These are phyloP conservation scores for Fusarium circinatum DNA, from an alignment of 2,329 filamentous ascomycete species.

Conservation along the genomic window DNA sequence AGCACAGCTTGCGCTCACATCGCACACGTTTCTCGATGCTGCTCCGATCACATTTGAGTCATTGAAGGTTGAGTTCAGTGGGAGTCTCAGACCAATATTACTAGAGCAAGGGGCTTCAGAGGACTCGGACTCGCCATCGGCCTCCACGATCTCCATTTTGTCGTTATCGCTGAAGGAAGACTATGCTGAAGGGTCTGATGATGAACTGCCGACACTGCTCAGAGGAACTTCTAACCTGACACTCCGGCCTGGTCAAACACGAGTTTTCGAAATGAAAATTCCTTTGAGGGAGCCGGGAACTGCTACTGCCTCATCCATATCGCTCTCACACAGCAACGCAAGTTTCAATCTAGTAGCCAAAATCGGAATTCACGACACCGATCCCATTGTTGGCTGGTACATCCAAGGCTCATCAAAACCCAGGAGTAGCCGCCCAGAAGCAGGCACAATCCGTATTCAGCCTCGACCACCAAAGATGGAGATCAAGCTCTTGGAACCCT, in stretches of 20 bases:
- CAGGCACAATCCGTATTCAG: conserved; percentile 74
- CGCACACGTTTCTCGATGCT: conserved; percentile 64
- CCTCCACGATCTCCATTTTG: conserved; percentile 33
- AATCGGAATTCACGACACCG: conserved; percentile 61
- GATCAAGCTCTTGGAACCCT: conserved; percentile 70
- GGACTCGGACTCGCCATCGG: neutral
- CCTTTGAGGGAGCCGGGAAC: conserved; percentile 85
- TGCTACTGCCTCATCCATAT: conserved; percentile 71
- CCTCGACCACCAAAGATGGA: conserved; percentile 94
- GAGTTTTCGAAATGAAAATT: conserved; percentile 76
- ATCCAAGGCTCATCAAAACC: conserved; percentile 55
- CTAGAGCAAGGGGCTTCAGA: conserved; percentile 55
- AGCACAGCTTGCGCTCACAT: conserved; percentile 68
- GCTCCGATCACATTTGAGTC: conserved; percentile 62
- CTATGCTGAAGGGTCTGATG: conserved; percentile 39
- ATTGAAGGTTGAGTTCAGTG: conserved; percentile 65
- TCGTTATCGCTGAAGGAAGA: conserved; percentile 48
- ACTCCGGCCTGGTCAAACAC: conserved; percentile 72
- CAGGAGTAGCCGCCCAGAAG: conserved; percentile 59
- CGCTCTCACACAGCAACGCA: conserved; percentile 70
- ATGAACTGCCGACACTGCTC: conserved; percentile 53
- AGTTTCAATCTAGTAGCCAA: conserved; percentile 75
- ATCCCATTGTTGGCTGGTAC: conserved; percentile 61
- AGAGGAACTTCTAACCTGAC: conserved; percentile 71
- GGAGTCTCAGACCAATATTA: conserved; percentile 65